Evolutionary conservation across 768 basidiomycete species (phyloP).

Genomic region (Kwoniella sp.): DNA sequence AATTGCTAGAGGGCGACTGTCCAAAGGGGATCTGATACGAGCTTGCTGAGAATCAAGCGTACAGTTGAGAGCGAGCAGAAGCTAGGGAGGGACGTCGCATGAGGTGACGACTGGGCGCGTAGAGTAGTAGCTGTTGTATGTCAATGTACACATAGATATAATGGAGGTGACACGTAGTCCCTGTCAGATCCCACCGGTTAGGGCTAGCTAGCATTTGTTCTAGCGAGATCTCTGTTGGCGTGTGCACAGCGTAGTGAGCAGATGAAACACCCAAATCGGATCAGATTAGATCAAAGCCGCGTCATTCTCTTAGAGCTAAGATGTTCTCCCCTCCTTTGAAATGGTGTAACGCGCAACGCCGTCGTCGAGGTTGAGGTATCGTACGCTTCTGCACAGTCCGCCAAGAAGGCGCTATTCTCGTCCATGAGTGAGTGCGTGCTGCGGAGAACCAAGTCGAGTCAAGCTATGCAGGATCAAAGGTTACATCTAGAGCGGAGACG

Average conservation of each 20-base stretch:
- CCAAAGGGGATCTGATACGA: no score
- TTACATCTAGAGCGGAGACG: neutral
- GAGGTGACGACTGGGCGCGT: no score
- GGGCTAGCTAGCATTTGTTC: no score
- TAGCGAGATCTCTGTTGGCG: no score
- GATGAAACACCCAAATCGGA: neutral
- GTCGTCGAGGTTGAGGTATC: neutral
- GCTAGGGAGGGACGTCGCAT: no score
- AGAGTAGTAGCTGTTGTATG: no score
- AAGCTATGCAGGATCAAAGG: neutral
- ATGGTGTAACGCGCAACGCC: neutral
- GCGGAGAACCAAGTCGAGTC: neutral
- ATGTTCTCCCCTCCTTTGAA: neutral
- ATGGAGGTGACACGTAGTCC: no score
- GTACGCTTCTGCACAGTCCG: neutral
- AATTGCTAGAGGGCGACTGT: conserved; percentile 35
- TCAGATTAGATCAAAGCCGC: neutral
- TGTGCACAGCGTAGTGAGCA: neutral
- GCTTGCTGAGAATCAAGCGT: no score
- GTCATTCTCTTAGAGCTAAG: neutral
- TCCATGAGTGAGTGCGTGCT: neutral
- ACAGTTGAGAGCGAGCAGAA: no score
- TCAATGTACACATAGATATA: no score
- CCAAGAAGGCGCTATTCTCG: neutral
- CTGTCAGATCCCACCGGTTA: no score